Conservation (phyloP, 139 green algal genomes). For the Astrephomene gubernaculifera region DNA sequence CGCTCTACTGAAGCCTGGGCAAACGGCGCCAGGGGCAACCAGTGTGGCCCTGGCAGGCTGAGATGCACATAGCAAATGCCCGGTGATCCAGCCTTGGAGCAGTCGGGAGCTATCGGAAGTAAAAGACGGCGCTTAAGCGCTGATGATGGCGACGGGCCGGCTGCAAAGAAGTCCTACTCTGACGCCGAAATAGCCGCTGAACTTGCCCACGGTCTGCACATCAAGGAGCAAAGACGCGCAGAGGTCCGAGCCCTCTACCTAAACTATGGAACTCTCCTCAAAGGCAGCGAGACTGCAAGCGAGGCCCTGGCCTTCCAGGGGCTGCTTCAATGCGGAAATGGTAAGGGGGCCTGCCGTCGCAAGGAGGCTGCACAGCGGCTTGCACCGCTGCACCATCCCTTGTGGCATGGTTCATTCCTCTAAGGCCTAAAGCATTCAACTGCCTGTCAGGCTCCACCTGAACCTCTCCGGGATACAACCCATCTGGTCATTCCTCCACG, state of each 20-base stretch:
- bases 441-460: no score
- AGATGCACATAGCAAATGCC: constrained; percentile 13
- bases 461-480: no score
- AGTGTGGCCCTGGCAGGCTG: background rate
- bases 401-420: no score
- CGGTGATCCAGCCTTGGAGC: constrained; percentile 18
- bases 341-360: background rate
- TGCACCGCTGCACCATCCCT: no score
- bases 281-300: background rate
- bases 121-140: background rate
- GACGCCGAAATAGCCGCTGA: background rate
- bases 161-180: background rate
- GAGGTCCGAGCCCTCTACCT: constrained; percentile 26
- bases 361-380: no score
- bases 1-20: no score
- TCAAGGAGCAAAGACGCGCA: constrained; percentile 17
- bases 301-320: constrained; percentile 36
- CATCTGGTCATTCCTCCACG: no score
- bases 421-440: no score
- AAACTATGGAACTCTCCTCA: constrained; percentile 21
- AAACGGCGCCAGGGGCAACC: no score
- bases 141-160: background rate
- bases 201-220: background rate
- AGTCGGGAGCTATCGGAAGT: constrained; percentile 4
- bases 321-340: constrained; percentile 26